A percentile compares a stretch with the other conserved stretches of the same genome.
phyloP scores from a whole-genome alignment of 352 stramenopile genomes.

The Globisporangium polare region DNA sequence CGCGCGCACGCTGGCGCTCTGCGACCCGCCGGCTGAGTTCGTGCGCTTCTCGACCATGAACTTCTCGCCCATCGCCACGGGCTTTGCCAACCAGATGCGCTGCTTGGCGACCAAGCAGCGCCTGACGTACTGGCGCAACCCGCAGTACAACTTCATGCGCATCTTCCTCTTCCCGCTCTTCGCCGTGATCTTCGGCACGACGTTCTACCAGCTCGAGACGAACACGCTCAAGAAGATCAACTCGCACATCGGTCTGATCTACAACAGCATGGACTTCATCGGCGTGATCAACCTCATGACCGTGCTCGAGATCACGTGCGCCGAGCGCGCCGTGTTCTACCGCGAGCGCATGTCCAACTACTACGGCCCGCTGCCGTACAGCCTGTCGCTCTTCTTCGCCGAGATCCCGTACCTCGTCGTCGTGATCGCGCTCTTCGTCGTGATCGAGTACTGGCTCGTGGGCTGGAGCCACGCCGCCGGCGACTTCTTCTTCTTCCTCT shows the following conservation, averaged over 20 bases:
- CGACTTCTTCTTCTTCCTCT: slow-evolving; percentile 19
- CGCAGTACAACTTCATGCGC: slow-evolving; percentile 64
- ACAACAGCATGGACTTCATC: slow-evolving; percentile 72
- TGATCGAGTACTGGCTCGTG: slow-evolving; percentile 43
- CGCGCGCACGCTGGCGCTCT: too few relatives aligned
- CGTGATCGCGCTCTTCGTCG: slow-evolving; percentile 24
- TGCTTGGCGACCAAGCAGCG: slow-evolving; percentile 26
- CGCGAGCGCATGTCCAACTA: slow-evolving; percentile 51
- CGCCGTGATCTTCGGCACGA: slow-evolving; percentile 58
- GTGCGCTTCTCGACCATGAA: slow-evolving; percentile 41
- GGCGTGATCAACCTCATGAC: slow-evolving; percentile 56
- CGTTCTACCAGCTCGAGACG: slow-evolving; percentile 43
- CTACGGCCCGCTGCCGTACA: slow-evolving; percentile 40
- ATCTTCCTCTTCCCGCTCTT: slow-evolving; percentile 53
- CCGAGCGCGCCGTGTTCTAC: slow-evolving; percentile 52
- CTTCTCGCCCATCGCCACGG: slow-evolving; percentile 40
- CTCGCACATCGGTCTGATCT: slow-evolving; percentile 64
- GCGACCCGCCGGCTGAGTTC: slow-evolving; percentile 22
- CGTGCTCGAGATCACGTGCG: slow-evolving; percentile 41
- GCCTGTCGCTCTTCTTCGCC: slow-evolving; percentile 32
- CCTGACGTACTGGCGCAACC: slow-evolving; percentile 55
- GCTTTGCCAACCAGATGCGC: slow-evolving; percentile 32
- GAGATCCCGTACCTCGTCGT: slow-evolving; percentile 39
- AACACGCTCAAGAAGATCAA: slow-evolving; percentile 17
- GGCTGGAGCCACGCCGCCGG: slow-evolving; percentile 21